These are phyloP conservation scores for Isabelozyma heimii DNA, from an alignment of 805 yeast genomes.

Conservation along the genomic window DNA sequence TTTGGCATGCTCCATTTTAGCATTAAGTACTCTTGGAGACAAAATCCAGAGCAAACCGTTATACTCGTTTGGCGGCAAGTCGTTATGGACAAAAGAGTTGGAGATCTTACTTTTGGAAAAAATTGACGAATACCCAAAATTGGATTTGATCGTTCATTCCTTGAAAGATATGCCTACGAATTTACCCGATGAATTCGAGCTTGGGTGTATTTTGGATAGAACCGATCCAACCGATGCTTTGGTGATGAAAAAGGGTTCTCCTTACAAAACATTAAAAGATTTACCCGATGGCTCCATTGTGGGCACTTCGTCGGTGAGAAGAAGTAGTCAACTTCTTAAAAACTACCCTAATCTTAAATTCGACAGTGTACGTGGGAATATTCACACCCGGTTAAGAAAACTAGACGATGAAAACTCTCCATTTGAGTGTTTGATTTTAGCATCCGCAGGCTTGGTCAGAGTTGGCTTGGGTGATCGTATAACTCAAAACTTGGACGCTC, in stretches of 20 bases:
- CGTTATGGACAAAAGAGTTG: conserved; percentile 94
- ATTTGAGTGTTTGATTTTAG: conserved; percentile 76
- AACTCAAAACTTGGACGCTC: conserved; percentile 64
- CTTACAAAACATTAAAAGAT: conserved; percentile 63
- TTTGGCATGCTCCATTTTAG: conserved; percentile 69
- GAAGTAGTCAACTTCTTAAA: conserved; percentile 86
- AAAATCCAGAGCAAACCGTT: conserved; percentile 80
- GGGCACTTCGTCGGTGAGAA: conserved; percentile 92
- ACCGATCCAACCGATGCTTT: conserved; percentile 95
- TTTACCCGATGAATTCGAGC: conserved; percentile 83
- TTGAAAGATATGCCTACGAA: conserved; percentile 90
- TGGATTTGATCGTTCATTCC: conserved; percentile 91
- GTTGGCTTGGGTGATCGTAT: conserved; percentile 72
- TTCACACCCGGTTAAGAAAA: conserved; percentile 76
- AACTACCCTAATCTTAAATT: conserved; percentile 73
- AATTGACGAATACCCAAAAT: conserved; percentile 59
- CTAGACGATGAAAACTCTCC: conserved; percentile 68
- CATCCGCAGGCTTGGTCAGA: conserved; percentile 88
- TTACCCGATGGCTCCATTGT: conserved; percentile 84
- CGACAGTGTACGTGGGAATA: conserved; percentile 79
- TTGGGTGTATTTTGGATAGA: conserved; percentile 83
- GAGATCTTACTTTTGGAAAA: conserved; percentile 70
- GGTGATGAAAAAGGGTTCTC: conserved; percentile 65
- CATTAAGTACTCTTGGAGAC: conserved; percentile 87
- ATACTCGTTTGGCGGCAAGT: conserved; percentile 93